A percentile compares a stretch with the other conserved stretches of the same genome.
These are phyloP conservation scores for Coprinopsis strossmayeri DNA, from an alignment of 768 basidiomycete species.

Conservation along the genomic window DNA sequence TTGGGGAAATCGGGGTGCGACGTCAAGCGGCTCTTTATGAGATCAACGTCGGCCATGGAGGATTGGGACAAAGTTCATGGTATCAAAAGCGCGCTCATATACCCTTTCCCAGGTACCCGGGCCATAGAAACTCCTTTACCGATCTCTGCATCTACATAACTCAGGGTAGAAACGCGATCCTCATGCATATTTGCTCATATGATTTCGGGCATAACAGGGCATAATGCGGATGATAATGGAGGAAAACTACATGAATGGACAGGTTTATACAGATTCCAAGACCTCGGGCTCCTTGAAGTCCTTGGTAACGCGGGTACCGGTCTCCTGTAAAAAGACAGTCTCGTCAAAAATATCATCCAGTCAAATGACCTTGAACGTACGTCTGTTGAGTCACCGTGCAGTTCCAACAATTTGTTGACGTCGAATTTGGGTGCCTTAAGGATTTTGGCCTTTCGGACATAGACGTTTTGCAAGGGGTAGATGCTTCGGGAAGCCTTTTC, in stretches of 20 bases:
- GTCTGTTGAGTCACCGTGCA: conserved; percentile 92
- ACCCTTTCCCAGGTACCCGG: neutral
- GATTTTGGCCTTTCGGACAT: conserved; percentile 99
- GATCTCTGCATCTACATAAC: neutral
- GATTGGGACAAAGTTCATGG: conserved; percentile 9
- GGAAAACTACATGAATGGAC: conserved; percentile 28
- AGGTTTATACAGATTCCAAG: conserved; percentile 81
- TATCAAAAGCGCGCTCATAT: neutral
- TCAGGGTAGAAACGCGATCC: neutral
- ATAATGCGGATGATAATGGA: conserved; percentile 22
- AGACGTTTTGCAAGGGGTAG: conserved; percentile 98
- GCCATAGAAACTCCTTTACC: neutral
- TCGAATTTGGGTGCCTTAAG: conserved; percentile 97
- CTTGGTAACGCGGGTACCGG: conserved; percentile 86
- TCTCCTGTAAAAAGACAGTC: conserved; percentile 54
- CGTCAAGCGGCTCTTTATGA: conserved; percentile 54
- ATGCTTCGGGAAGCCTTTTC: conserved; percentile 96
- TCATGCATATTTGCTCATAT: conserved; percentile 14
- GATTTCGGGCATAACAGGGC: conserved; percentile 16
- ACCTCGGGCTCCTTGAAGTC: conserved; percentile 99
- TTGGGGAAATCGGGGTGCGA: conserved; percentile 80
- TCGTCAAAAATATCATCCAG: no score
- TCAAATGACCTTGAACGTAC: conserved; percentile 55
- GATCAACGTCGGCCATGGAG: conserved; percentile 70
- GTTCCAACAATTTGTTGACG: conserved; percentile 89